Percentiles rank a stretch among this genome's conserved stretches.
These are phyloP conservation scores for Aspergillus coremiiformis DNA, from an alignment of 495 filamentous ascomycete genomes.

Conservation along the genomic window DNA sequence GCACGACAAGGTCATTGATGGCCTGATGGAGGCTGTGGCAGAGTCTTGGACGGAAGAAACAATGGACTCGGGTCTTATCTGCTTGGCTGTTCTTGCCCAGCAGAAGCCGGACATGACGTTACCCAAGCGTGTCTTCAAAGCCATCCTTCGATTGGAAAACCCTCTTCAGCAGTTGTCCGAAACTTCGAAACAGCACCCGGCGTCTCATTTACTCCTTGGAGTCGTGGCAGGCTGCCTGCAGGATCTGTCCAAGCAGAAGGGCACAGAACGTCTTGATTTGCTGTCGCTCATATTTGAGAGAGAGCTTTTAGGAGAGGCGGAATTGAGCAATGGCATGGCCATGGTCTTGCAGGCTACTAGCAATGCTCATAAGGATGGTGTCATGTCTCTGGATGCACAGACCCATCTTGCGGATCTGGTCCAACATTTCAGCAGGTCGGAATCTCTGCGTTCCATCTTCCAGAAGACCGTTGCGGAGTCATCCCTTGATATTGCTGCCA, in stretches of 20 bases:
- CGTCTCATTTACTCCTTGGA: constrained; percentile 68
- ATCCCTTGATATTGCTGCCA: constrained; percentile 55
- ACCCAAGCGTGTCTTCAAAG: constrained; percentile 60
- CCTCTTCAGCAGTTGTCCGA: constrained; percentile 51
- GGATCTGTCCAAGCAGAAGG: constrained; percentile 54
- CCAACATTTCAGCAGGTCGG: constrained; percentile 50
- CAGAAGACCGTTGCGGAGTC: constrained; percentile 51
- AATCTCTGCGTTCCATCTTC: constrained; percentile 49
- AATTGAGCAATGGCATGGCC: constrained; percentile 54
- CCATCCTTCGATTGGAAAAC: constrained; percentile 56
- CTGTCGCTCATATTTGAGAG: constrained; percentile 55
- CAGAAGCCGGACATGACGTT: constrained; percentile 52
- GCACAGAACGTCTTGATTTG: constrained; percentile 46
- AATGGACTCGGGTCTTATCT: constrained; percentile 64
- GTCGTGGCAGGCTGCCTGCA: constrained; percentile 59
- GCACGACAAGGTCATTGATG: constrained; percentile 63
- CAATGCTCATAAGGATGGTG: constrained; percentile 28
- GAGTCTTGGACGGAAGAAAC: constrained; percentile 67
- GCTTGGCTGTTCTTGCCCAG: constrained; percentile 71
- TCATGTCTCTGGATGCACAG: constrained; percentile 43
- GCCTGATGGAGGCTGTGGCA: constrained; percentile 80
- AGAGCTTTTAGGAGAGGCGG: constrained; percentile 53
- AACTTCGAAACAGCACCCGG: constrained; percentile 55
- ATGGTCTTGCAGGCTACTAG: constrained; percentile 46
- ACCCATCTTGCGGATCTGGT: constrained; percentile 56